phyloP scores from a whole-genome alignment of 768 basidiomycete species.

The Lenzites betulinus region DNA sequence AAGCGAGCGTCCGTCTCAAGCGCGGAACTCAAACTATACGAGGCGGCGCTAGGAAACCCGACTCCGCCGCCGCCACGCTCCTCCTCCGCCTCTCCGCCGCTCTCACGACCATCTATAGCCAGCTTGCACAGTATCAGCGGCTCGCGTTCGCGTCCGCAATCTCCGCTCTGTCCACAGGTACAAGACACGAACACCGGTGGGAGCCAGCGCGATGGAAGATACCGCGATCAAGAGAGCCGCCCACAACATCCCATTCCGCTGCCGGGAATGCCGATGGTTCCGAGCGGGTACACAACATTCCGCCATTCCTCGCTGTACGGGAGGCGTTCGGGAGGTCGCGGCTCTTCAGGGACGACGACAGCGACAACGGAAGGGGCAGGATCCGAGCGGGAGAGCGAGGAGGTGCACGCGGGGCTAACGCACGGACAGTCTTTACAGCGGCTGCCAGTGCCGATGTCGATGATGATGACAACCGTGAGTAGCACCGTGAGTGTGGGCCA shows the following conservation, averaged over 20 bases:
- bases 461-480: constrained; percentile 20
- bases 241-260: constrained; percentile 14
- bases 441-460: constrained; percentile 16
- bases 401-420: constrained; percentile 12
- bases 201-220: background rate
- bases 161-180: constrained; percentile 14
- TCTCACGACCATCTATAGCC: constrained; percentile 7
- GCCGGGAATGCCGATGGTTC: constrained; percentile 21
- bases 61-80: background rate
- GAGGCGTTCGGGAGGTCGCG: background rate
- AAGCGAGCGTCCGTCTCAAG: constrained; percentile 10
- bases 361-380: background rate
- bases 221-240: background rate
- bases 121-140: constrained; percentile 7
- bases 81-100: constrained; percentile 15
- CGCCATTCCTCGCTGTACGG: constrained; percentile 20
- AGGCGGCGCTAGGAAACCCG: background rate
- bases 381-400: background rate
- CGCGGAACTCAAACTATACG: constrained; percentile 2
- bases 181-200: background rate
- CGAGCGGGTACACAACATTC: constrained; percentile 19
- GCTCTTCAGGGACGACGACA: background rate
- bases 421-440: constrained; percentile 19
- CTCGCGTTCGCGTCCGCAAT: constrained; percentile 7
- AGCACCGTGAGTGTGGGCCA: constrained; percentile 21